Conservation (phyloP, 495 filamentous ascomycete species). For the Penicillium steckii region DNA sequence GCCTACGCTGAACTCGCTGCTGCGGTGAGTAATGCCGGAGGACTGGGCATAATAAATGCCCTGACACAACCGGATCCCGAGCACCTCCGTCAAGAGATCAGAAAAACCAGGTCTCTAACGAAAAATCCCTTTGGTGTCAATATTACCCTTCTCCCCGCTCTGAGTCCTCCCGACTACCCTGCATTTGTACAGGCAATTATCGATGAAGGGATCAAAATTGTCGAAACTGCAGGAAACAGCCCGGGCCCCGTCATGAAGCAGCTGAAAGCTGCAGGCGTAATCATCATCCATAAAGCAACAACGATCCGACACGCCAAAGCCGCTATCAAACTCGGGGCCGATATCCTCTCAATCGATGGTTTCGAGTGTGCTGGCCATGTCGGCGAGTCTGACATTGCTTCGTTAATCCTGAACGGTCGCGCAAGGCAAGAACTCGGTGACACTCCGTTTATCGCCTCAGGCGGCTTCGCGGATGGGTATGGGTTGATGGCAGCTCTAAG, state of each 20-base stretch:
- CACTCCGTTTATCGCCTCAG: slow-evolving; percentile 95
- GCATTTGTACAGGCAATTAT: slow-evolving; percentile 93
- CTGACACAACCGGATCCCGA: slow-evolving; percentile 93
- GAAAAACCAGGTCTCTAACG: slow-evolving; percentile 80
- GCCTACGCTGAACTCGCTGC: slow-evolving; percentile 89
- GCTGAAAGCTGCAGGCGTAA: slow-evolving; percentile 76
- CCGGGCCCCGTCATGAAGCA: slow-evolving; percentile 87
- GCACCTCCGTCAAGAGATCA: slow-evolving; percentile 92
- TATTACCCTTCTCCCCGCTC: slow-evolving; percentile 87
- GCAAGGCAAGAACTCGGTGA: slow-evolving; percentile 79
- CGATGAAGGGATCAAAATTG: slow-evolving; percentile 88
- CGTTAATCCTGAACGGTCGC: slow-evolving; percentile 87
- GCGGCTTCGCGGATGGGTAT: slow-evolving; percentile 93
- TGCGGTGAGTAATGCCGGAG: slow-evolving; percentile 93
- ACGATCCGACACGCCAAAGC: slow-evolving; percentile 91
- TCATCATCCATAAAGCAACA: slow-evolving; percentile 95
- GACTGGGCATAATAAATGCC: slow-evolving; percentile 87
- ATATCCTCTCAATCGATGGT: slow-evolving; percentile 94
- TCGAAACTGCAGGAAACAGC: slow-evolving; percentile 95
- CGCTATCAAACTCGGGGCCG: slow-evolving; percentile 91
- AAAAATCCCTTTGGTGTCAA: slow-evolving; percentile 91
- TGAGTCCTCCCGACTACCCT: slow-evolving; percentile 85
- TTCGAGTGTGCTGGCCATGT: slow-evolving; percentile 98
- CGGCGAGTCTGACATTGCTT: slow-evolving; percentile 94
- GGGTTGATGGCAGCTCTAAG: slow-evolving; percentile 89